Evolutionary conservation across 305 asterid species (phyloP), one percentile per base, ranked within the genome.

Genomic region (Striga hermonthica): DNA sequence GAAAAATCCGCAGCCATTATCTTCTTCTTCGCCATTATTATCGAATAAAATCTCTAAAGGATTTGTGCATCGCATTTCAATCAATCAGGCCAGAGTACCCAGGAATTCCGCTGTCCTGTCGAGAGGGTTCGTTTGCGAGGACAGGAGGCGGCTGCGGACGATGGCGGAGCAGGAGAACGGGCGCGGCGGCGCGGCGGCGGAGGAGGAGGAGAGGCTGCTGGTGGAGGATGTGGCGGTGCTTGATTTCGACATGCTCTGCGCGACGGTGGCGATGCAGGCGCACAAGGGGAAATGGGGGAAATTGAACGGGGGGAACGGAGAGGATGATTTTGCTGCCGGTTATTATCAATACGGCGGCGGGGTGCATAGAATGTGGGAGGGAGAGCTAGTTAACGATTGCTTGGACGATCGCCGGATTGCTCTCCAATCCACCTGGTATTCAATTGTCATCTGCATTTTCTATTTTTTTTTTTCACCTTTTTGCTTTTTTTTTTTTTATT

Each of bases 361-460:
- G 28, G 88, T 81, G 59, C 76, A 86, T 48, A 80, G 98, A 81
- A 85, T 92, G 98, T 92, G 98, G 98, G 97, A 92, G 69, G 97
- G 98, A 40, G 97, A 87, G 71, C 82, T 92, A 55, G 61, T 93
- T 34, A 63, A 78, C 61, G 97, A 87, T 70, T 87, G 86, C 80
- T 77, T 83, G 15, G 96, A 93, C 45, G 91, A 86, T 70, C 88
- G 81, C 7, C 81, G 75, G n/a, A 72, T 93, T 16, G 98, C 96
- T 67, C 56, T 93, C 55, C 89, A 93, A 78, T 86, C 98, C 43
- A 55, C 82, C 69, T 93, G 97, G 96, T 92, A 78, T 72, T 15
- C n/a, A 6, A 14, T 70, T 70, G 10, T 7, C 37, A 31, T 70
- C 68, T 9, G 6, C 37, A 31, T 57, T 12, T 7, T 16, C 48